These are phyloP conservation scores for Salix brachista DNA, from an alignment of 345 rosid species.

Conservation along the genomic window DNA sequence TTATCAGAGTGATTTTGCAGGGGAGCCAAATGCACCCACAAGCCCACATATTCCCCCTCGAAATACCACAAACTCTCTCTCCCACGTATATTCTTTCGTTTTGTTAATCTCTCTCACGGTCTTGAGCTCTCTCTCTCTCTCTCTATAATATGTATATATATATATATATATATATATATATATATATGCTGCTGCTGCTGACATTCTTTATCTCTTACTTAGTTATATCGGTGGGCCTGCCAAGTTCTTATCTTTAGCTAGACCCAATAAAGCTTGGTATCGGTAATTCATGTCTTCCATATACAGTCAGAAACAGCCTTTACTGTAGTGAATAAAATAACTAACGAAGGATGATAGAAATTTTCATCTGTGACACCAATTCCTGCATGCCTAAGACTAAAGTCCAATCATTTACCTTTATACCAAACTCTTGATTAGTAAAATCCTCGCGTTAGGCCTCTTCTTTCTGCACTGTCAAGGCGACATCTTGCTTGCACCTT, in stretches of 20 bases:
- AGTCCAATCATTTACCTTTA: not conserved
- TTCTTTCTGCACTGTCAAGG: not conserved
- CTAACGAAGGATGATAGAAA: not conserved
- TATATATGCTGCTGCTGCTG: not conserved
- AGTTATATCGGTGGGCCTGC: slow-evolving; percentile 16
- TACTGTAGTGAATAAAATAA: slow-evolving; percentile 15
- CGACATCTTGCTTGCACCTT: not conserved
- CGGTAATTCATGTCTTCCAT: slow-evolving; percentile 20
- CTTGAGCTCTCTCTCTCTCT: slow-evolving; percentile 13
- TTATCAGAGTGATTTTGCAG: slow-evolving; percentile 14
- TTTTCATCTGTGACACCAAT: not conserved
- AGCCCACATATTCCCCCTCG: slow-evolving; percentile 16
- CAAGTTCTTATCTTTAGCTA: slow-evolving; percentile 38
- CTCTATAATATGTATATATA: not conserved
- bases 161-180: not conserved
- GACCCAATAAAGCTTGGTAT: slow-evolving; percentile 39
- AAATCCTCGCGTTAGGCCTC: not conserved
- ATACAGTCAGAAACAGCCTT: slow-evolving; percentile 48
- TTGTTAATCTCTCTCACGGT: slow-evolving; percentile 5
- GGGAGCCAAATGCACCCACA: not conserved
- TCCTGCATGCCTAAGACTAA: not conserved
- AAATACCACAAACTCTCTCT: slow-evolving; percentile 10
- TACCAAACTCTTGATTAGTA: not conserved
- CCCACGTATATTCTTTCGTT: slow-evolving; percentile 7
- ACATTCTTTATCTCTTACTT: not conserved